Evolutionary conservation across 2,329 filamentous ascomycete species (phyloP).

Genomic region (Zelopaecilomyces penicillatus): DNA sequence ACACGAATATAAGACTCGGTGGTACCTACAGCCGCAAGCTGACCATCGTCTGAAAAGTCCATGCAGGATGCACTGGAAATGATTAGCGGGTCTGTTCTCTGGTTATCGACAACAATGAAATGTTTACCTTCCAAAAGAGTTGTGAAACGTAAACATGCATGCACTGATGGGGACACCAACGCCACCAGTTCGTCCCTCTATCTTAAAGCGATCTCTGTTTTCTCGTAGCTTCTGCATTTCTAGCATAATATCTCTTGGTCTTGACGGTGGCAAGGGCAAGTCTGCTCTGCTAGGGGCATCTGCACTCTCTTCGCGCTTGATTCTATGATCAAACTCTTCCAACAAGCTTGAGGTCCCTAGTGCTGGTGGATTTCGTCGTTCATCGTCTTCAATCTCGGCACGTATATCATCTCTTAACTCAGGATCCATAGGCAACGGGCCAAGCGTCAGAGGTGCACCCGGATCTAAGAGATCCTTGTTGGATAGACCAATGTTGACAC

Average conservation of each 20-base stretch:
- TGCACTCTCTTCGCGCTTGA: slow-evolving; percentile 81
- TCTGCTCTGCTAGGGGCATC: slow-evolving; percentile 73
- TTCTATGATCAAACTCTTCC: slow-evolving; percentile 80
- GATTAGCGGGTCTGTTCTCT: slow-evolving; percentile 11
- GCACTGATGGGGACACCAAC: slow-evolving; percentile 77
- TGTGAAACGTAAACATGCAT: slow-evolving; percentile 98
- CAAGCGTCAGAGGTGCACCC: slow-evolving; percentile 59
- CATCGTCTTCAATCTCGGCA: slow-evolving; percentile 78
- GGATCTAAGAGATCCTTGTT: slow-evolving; percentile 54
- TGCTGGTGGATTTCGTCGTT: slow-evolving; percentile 63
- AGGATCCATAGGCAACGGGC: slow-evolving; percentile 72
- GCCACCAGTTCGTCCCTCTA: slow-evolving; percentile 76
- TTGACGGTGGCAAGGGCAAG: slow-evolving; percentile 78
- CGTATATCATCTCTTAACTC: slow-evolving; percentile 79
- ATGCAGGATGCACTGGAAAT: slow-evolving; percentile 69
- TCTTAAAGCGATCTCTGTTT: slow-evolving; percentile 82
- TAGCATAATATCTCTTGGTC: slow-evolving; percentile 82
- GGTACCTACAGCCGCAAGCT: slow-evolving; percentile 80
- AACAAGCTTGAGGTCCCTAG: slow-evolving; percentile 66
- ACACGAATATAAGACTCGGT: slow-evolving; percentile 92
- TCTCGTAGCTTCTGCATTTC: slow-evolving; percentile 93
- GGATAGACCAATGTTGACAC: slow-evolving; percentile 51
- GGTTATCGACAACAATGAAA: not conserved
- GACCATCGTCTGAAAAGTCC: slow-evolving; percentile 88
- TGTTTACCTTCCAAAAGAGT: slow-evolving; percentile 76